Base-by-base conservation (phyloP, 768 basidiomycete species). In the Boletus insuetus region DNA sequence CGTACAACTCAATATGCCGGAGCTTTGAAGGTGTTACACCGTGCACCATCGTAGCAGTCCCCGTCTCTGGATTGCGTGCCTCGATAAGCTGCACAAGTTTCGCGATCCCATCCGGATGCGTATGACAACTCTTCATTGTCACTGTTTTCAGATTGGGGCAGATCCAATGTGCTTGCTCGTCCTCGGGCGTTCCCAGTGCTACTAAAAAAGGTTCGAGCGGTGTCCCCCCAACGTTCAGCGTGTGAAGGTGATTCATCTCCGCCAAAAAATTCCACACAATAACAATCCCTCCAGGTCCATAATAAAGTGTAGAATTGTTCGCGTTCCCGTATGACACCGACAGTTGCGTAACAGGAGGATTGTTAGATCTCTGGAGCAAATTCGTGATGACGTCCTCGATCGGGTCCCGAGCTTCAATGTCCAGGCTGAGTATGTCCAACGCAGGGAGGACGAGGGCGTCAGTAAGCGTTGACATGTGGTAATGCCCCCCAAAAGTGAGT, bases 71-170 rank as follows among this genome's bases (percentile, higher is more conserved):
- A 64, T 91, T 91, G 49, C 89, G 75, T 53, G 80, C 79, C 45
- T 89, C 86, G 20, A 91, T 78, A 72, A 89, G 78, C 65, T 82
- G 81, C 24, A 91, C 86, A 19, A 91, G 77, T 70, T 84, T 85
- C 48, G 77, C 75, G 24, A 87, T 80, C 26, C 82, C 83, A 48
- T 88, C 87, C 32, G 76, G 77, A 61, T 86, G 84, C 22, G 81
- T 75, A 63, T 84, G 82, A 63, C 87, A 90, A 37, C 75, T 79
- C 59, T 82, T 80, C 77, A 91, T 73, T 26, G 80, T 79, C 42
- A 92, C 74, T 13, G 76, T 71, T 55, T 76, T 78, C 53, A 92
- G 74, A 50, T 75, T 74, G 7, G 89, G 87, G 64, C 86, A 89
- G 29, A 80, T 69, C 84, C 87, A 89, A 13, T 78, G 76, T 32